Base-by-base conservation (phyloP, 1,139 yeast species). In the Kodamaea anthophila region DNA sequence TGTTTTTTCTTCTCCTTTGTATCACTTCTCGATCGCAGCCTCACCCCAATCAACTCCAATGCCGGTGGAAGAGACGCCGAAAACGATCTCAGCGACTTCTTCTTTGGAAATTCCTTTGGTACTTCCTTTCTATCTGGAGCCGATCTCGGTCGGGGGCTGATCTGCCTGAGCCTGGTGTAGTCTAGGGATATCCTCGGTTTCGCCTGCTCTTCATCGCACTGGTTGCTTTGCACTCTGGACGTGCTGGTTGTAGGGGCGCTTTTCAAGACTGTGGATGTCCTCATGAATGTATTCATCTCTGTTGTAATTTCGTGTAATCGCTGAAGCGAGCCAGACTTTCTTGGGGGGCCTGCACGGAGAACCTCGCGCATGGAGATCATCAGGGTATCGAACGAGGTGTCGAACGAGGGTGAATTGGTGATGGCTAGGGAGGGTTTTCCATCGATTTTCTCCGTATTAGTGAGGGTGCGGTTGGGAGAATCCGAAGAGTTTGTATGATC, bases 321-420 rank as follows among this genome's bases (percentile, higher is more conserved):
- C 23, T 43, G 39, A n/a, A 43, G 31, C 11, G 46, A 42, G 19
- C 31, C 32, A 3, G 45, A 42, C 15, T 41, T 42, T 23, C 36
- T 36, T 16, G 63, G 64, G n/a, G 67, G 67, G 3, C 63, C 64
- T 5, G 55, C 53, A 36, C 43, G 41, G 33, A 55, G 46, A 28
- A 54, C 53, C 32, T 53, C 64, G 26, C 46, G 42, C 51, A 60
- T 54, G 26, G 60, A 55, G 11, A 60, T 40, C 29, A 51, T 38
- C 57, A 54, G 60, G 1, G 43, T 37, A 34, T 56, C 60, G 9
- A n/a, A n/a, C 43, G 18, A 16, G 18, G 6, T 6, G 18, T 16
- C 18, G 9, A 9, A 6, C 6, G 18, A 16, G 6, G 6, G 18
- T n/a, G n/a, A n/a, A n/a, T n/a, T n/a, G 23, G 24, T 7, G 24